Conservation (phyloP, 495 filamentous ascomycete genomes). For the Lichenothelia convexa region DNA sequence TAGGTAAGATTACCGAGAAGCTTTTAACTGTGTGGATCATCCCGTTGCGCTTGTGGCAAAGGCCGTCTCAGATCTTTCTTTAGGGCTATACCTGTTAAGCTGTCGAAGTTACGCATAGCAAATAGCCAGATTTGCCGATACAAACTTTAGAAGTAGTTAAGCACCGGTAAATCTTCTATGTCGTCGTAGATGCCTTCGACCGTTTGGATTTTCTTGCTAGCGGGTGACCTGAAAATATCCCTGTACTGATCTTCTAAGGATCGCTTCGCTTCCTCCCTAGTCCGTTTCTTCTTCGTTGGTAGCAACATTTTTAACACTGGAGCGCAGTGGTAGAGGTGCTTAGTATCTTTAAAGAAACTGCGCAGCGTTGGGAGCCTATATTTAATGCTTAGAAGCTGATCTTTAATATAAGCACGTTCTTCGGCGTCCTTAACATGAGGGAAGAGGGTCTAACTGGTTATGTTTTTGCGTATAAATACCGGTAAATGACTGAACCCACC, state of each 20-base stretch:
- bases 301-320: conserved; percentile 15
- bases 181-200: conserved; percentile 3
- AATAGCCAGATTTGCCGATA: conserved; percentile 6
- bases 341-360: conserved; percentile 17
- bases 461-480: background rate
- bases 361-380: conserved; percentile 14
- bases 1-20: too few species aligned
- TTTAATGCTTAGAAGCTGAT: conserved; percentile 1
- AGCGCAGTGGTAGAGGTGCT: conserved; percentile 15
- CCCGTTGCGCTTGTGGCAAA: conserved; percentile 2
- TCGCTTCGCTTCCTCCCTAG: conserved; percentile 1
- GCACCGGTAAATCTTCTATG: conserved; percentile 5
- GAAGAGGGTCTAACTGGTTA: background rate
- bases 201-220: conserved; percentile 5
- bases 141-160: background rate
- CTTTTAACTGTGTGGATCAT: too few species aligned
- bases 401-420: background rate
- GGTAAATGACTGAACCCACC: too few species aligned
- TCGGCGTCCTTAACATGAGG: background rate
- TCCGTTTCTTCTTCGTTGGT: conserved; percentile 9
- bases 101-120: conserved; percentile 7
- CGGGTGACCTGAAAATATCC: background rate
- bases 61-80: conserved; percentile 2
- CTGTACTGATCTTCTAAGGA: too few species aligned
- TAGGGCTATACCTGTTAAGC: conserved; percentile 5